Percentiles rank a stretch among this genome's conserved stretches.
Evolutionary conservation across 2,329 filamentous ascomycete genomes (phyloP).

Genomic region (Purpureocillium lavendulum): DNA sequence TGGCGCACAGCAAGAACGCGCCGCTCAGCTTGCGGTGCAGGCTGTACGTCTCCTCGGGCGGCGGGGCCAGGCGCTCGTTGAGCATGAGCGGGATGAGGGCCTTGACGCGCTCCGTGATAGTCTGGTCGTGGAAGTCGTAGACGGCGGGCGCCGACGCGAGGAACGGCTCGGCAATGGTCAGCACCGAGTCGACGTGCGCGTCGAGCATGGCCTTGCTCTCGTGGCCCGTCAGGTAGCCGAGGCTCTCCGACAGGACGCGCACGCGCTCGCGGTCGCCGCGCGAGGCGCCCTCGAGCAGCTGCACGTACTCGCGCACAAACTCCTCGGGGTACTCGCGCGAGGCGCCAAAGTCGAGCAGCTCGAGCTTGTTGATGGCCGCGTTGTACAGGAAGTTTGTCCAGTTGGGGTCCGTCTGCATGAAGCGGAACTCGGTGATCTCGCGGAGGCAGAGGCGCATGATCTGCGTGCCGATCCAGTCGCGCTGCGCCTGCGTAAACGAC

Average conservation of each 20-base stretch:
- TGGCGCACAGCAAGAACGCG: constrained; percentile 85
- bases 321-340: constrained; percentile 73
- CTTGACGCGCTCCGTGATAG: constrained; percentile 89
- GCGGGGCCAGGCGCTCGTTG: constrained; percentile 76
- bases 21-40: constrained; percentile 92
- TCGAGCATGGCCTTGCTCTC: constrained; percentile 82
- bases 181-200: constrained; percentile 79
- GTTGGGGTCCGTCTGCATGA: constrained; percentile 99
- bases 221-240: constrained; percentile 88
- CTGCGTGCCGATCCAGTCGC: constrained; percentile 94
- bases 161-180: constrained; percentile 91
- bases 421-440: constrained; percentile 88
- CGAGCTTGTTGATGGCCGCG: constrained; percentile 58
- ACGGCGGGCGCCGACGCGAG: constrained; percentile 64
- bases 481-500: constrained; percentile 70
- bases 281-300: constrained; percentile 72
- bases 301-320: constrained; percentile 75
- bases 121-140: constrained; percentile 91
- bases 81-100: constrained; percentile 89
- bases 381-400: constrained; percentile 99
- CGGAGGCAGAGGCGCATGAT: constrained; percentile 85
- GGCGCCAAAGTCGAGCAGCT: constrained; percentile 92
- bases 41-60: constrained; percentile 95
- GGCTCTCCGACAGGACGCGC: constrained; percentile 58
- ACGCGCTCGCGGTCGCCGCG: constrained; percentile 57